These are phyloP conservation scores for Aleurites moluccanus DNA, from an alignment of 441 rosid genomes.

Conservation along the genomic window DNA sequence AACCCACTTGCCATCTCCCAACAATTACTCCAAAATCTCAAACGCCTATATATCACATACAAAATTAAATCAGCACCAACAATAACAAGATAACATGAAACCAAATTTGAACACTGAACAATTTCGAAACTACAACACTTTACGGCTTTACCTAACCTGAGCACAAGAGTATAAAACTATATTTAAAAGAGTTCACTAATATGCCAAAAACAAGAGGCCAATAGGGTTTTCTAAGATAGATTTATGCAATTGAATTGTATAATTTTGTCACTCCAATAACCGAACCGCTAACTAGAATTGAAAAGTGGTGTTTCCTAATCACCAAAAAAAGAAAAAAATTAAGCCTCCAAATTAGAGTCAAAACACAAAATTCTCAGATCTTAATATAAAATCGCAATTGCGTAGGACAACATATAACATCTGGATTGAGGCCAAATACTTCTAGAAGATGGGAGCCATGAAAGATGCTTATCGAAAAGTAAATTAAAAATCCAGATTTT, in stretches of 20 bases:
- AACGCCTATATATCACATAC: conserved; percentile 26
- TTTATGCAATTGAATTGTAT: background rate
- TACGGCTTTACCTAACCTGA: too few species aligned
- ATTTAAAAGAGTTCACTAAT: too few species aligned
- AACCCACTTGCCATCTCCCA: conserved; percentile 56
- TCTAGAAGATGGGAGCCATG: background rate
- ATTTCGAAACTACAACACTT: too few species aligned
- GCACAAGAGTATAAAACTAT: too few species aligned
- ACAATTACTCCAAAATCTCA: conserved; percentile 27
- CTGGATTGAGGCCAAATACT: background rate
- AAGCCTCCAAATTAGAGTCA: conserved; percentile 11
- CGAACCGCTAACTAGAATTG: background rate
- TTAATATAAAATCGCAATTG: conserved; percentile 5
- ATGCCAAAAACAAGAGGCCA: background rate
- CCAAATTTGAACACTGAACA: background rate
- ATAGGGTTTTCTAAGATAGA: background rate
- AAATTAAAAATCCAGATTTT: background rate
- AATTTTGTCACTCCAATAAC: background rate
- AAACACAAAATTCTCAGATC: conserved; percentile 26
- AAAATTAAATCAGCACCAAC: conserved; percentile 4
- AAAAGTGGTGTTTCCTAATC: background rate
- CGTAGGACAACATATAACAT: background rate
- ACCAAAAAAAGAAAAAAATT: background rate
- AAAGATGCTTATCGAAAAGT: background rate
- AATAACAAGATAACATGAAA: background rate